These are phyloP conservation scores for Leucocoprinus sp. DNA, from an alignment of 768 basidiomycete species.

Conservation along the genomic window DNA sequence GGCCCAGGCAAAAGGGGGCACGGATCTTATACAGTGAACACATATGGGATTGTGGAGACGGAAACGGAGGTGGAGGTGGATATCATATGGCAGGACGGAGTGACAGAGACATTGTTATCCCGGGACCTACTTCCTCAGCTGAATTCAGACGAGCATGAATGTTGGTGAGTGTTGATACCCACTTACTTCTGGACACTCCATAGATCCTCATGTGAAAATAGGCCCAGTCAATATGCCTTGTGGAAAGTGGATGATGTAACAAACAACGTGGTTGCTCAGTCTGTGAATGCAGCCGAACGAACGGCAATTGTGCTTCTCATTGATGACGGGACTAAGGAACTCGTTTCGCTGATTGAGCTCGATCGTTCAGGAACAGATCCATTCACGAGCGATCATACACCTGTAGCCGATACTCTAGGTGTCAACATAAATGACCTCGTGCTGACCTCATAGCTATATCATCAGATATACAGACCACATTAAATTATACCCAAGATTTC, in stretches of 20 bases:
- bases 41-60: constrained; percentile 62
- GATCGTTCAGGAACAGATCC: constrained; percentile 73
- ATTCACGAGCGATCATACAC: background rate
- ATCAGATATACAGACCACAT: no score
- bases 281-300: constrained; percentile 62
- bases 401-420: constrained; percentile 52
- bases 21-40: constrained; percentile 42
- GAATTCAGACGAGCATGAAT: constrained; percentile 88
- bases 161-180: constrained; percentile 48
- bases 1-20: constrained; percentile 38
- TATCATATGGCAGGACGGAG: constrained; percentile 87
- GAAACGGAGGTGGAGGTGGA: constrained; percentile 58
- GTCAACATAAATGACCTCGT: constrained; percentile 81
- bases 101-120: constrained; percentile 49
- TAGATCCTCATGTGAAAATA: constrained; percentile 20
- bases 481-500: constrained; percentile 10
- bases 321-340: constrained; percentile 46
- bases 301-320: constrained; percentile 58
- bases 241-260: constrained; percentile 70
- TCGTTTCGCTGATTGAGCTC: constrained; percentile 79
- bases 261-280: constrained; percentile 68
- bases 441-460: no score
- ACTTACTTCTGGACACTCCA: background rate
- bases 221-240: constrained; percentile 88
- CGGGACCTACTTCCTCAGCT: constrained; percentile 71